Base-by-base conservation (phyloP, 2,329 filamentous ascomycete species). In the Nemania bipapillata region DNA sequence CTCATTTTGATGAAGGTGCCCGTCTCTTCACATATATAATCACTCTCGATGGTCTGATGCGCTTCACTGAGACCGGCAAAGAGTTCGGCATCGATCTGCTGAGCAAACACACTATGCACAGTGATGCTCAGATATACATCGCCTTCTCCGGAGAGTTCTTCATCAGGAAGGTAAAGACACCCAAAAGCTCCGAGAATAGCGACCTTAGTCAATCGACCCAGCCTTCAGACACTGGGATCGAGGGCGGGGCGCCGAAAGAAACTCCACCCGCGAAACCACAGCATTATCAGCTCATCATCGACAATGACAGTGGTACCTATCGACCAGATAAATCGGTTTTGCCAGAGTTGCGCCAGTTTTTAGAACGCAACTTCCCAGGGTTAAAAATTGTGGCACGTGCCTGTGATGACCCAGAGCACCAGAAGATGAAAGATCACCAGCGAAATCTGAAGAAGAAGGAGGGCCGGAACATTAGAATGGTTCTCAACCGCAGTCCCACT, bases 81-180 rank as follows among this genome's bases (percentile, higher is more conserved):
- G 94, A 97, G 76, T 97, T 97, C 68, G 93, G 94, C 60, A 93
- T 98, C 75, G 95, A 97, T 81, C 84, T 97, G 79, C 82, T 98
- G 75, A 94, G 91, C 79, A 98, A 98, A 79, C 95, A 98, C 80
- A 97, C 93, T 47, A 97, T 98, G 93, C 95, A 98, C 82, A 95
- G 92, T 72, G 91, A 97, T 79, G 94, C 97, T 1, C 92, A 90
- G 40, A 91, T 92, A 1, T 97, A 97, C 79, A 93, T 97, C 71
- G 95, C 94, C 24, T 97, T 90, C 78, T 93, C 92, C 0, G 95
- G 95, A 49, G 95, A 98, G 77, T 98, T 98, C 80, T 96, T 97
- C 79, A 86, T 98, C 70, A 88, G 93, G 15, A 87, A 91, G 2
- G 84, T 92, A 28, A 80, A 85, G 60, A 83, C 84, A 15, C 83